Evolutionary conservation across 2,329 filamentous ascomycete genomes (phyloP), one percentile per base, ranked within the genome.

Genomic region (Paecilomyces sp.): DNA sequence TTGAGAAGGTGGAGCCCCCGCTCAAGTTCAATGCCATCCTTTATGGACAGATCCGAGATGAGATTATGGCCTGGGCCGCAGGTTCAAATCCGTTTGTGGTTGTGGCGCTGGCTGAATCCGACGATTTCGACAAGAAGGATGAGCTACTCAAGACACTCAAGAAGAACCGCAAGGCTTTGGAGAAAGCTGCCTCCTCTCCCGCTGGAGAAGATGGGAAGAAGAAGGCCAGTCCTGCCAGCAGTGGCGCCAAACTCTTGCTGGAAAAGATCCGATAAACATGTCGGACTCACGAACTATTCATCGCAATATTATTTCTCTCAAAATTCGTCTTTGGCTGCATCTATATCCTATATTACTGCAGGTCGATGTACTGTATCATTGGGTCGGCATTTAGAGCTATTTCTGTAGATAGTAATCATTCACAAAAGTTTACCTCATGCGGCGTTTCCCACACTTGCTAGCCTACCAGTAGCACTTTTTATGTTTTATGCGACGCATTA

Each of bases 81-180:
- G 90, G 92, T 0, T 84, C 88, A 1, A 92, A 91, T 66, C 90
- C 90, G 1, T 97, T 96, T 67, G 90, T 96, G 11, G 83, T 97
- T 3, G 83, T 97, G 28, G 89, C 87, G 15, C 78, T 97, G 65
- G 76, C 92, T 4, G 93, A 97, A 76, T 84, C 88, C 0, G 80
- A 84, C 24, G 85, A 86, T 60, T 94, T 94, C 68, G 80, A 80
- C 28, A 81, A 86, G 67, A 85, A 82, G 67, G 81, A 83, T 15
- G 87, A 89, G 67, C 78, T 96, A 57, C 79, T 87, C 70, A 85
- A 87, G 73, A 83, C 80, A 13, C 77, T 97, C 66, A 88, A 86
- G 78, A 88, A 89, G 77, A 85, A 87, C 66, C 90, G 86, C 80
- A 87, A 88, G 77, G 77, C 79, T 61, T 77, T 96, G 59, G 81